These are phyloP conservation scores for Wakefieldia striispora DNA, from an alignment of 768 basidiomycete species.

Conservation along the genomic window DNA sequence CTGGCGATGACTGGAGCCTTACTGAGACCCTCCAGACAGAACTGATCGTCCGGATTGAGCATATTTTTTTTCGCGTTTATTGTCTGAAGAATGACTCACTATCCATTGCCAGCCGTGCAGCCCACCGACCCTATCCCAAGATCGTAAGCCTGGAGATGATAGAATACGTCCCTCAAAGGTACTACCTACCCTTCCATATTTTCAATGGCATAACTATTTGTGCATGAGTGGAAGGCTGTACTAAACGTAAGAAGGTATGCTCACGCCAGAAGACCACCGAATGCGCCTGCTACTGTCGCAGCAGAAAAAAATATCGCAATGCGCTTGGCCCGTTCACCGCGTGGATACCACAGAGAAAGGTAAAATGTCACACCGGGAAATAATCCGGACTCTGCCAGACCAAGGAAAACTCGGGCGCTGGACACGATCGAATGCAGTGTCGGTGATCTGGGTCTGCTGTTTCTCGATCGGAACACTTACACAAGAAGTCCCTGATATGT, in stretches of 20 bases:
- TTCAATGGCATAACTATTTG: conserved; percentile 30
- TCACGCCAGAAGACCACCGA: conserved; percentile 44
- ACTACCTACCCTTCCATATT: conserved; percentile 26
- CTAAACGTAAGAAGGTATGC: conserved; percentile 5
- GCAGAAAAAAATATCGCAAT: conserved; percentile 59
- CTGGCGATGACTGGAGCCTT: neutral
- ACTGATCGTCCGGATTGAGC: conserved; percentile 11
- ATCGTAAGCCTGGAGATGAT: neutral
- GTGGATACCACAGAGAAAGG: conserved; percentile 54
- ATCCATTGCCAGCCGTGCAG: conserved; percentile 31
- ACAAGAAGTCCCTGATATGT: conserved; percentile 19
- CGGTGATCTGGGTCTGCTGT: neutral
- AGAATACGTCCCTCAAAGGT: conserved; percentile 18
- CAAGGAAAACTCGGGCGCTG: conserved; percentile 37
- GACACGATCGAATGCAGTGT: neutral
- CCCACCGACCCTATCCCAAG: conserved; percentile 8
- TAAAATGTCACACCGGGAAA: conserved; percentile 37
- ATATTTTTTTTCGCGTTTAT: too few relatives aligned
- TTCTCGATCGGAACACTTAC: conserved; percentile 14
- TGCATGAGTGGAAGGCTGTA: neutral
- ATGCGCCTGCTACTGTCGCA: conserved; percentile 49
- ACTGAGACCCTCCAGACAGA: conserved; percentile 22
- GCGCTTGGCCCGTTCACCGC: conserved; percentile 50
- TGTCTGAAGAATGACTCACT: conserved; percentile 10
- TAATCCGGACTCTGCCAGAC: conserved; percentile 41